phyloP scores from a whole-genome alignment of 2,329 filamentous ascomycete genomes.

The Xylariaceae sp. region DNA sequence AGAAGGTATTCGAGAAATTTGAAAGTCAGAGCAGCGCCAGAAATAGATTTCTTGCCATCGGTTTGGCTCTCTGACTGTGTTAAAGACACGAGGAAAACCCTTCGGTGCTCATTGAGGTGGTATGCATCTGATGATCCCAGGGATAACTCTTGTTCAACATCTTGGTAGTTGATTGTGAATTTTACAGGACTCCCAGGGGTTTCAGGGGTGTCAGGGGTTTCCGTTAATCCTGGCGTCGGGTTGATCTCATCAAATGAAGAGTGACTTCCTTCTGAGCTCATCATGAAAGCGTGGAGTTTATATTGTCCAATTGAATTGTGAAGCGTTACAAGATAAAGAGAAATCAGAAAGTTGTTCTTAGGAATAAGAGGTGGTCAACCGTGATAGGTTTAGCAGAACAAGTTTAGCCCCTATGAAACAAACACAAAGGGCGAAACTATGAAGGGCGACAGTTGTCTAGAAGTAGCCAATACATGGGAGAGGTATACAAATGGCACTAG shows the following conservation, averaged over 20 bases:
- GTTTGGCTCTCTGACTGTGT: not conserved
- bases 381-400: slow-evolving; percentile 3
- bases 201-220: slow-evolving; percentile 4
- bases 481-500: not conserved
- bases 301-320: not conserved
- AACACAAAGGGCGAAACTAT: not conserved
- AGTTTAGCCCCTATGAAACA: not conserved
- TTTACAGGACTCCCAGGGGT: not conserved
- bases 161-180: slow-evolving; percentile 16
- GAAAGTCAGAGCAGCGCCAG: slow-evolving; percentile 18
- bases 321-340: not conserved
- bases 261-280: slow-evolving; percentile 19
- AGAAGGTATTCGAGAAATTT: slow-evolving; percentile 19
- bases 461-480: slow-evolving; percentile 6
- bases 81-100: slow-evolving; percentile 12
- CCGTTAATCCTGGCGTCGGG: slow-evolving; percentile 15
- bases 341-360: not conserved
- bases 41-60: not conserved
- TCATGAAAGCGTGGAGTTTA: not conserved
- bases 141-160: slow-evolving; percentile 16
- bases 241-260: slow-evolving; percentile 27
- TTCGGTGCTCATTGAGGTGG: slow-evolving; percentile 14
- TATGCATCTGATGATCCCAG: slow-evolving; percentile 13
- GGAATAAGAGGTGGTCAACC: not conserved
- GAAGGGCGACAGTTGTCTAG: not conserved